Conservation (phyloP, 495 filamentous ascomycete genomes). For the Penicillium canariense region DNA sequence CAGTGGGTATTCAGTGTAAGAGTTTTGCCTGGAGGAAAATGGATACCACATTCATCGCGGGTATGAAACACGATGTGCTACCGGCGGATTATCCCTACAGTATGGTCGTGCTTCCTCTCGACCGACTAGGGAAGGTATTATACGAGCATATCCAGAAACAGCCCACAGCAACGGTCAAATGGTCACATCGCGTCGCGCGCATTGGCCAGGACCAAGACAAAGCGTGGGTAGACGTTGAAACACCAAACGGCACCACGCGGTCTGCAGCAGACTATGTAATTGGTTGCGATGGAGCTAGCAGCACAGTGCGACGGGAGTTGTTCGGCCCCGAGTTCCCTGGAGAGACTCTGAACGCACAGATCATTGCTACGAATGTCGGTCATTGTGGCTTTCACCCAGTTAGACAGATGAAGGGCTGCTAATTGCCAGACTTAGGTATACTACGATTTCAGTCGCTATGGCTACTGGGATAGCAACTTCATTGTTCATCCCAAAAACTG, state of each 20-base stretch:
- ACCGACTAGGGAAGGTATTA: slow-evolving; percentile 45
- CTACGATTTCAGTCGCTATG: slow-evolving; percentile 55
- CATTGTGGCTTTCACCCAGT: not conserved
- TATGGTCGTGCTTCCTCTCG: slow-evolving; percentile 49
- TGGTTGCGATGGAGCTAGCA: slow-evolving; percentile 60
- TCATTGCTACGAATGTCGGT: slow-evolving; percentile 62
- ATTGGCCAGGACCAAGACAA: slow-evolving; percentile 50
- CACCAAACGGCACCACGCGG: slow-evolving; percentile 34
- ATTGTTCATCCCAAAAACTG: slow-evolving; percentile 58
- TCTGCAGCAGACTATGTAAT: slow-evolving; percentile 56
- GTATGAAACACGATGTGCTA: slow-evolving; percentile 29
- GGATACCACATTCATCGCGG: slow-evolving; percentile 39
- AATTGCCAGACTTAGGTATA: slow-evolving; percentile 41
- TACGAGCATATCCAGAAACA: slow-evolving; percentile 45
- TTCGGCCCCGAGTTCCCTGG: slow-evolving; percentile 60
- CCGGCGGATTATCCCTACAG: slow-evolving; percentile 37
- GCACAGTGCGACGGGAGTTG: slow-evolving; percentile 49
- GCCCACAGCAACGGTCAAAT: slow-evolving; percentile 41
- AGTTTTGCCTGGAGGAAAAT: slow-evolving; percentile 52
- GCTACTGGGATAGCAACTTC: slow-evolving; percentile 56
- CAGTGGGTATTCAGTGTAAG: slow-evolving; percentile 47
- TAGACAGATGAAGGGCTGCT: not conserved
- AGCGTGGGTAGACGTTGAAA: slow-evolving; percentile 52
- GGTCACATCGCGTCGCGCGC: slow-evolving; percentile 47
- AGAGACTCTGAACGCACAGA: slow-evolving; percentile 56